These are phyloP conservation scores for Fusarium duplospermum DNA, from an alignment of 2,329 filamentous ascomycete genomes.

Conservation along the genomic window DNA sequence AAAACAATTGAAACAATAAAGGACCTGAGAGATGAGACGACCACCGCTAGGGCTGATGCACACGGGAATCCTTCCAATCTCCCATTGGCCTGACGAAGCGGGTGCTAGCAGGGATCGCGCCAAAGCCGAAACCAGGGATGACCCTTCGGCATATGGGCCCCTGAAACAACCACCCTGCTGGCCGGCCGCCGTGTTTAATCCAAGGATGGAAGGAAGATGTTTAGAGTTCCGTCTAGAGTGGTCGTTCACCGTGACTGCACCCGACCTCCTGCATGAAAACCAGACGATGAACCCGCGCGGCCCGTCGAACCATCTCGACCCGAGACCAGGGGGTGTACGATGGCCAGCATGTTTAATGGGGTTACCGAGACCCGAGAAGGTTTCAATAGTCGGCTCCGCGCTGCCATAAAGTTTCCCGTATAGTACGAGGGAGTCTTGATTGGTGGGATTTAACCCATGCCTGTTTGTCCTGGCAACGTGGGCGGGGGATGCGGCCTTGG, in stretches of 20 bases:
- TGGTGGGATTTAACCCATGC: background rate
- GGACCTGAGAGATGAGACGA: constrained; percentile 2
- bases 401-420: background rate
- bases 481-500: background rate
- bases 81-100: background rate
- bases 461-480: background rate
- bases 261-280: background rate
- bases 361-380: background rate
- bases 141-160: background rate
- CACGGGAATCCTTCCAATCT: background rate
- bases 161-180: background rate
- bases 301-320: background rate
- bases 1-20: background rate
- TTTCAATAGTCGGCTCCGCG: background rate
- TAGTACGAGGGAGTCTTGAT: background rate
- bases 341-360: background rate
- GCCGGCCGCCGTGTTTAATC: background rate
- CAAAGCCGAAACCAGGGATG: background rate
- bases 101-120: background rate
- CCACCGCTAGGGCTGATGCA: background rate
- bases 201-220: background rate
- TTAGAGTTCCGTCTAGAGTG: constrained; percentile 4
- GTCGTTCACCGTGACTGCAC: background rate
- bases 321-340: background rate
- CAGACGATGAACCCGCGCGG: background rate